phyloP scores from a whole-genome alignment of 2,329 filamentous ascomycete genomes.

The Fusarium decemcellulare region DNA sequence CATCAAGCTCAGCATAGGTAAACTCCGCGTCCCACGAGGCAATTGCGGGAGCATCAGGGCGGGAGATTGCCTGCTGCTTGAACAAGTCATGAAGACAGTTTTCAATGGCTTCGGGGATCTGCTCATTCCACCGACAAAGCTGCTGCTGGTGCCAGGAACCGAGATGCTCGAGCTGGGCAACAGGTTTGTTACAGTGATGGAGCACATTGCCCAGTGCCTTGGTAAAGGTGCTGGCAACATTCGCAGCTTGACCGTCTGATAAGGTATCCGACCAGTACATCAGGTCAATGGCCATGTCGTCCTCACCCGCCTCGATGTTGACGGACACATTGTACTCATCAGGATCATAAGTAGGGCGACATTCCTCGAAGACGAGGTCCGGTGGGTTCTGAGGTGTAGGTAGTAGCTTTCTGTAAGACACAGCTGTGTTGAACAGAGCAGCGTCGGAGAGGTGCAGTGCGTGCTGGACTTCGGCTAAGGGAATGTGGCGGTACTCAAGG shows the following conservation, averaged over 20 bases:
- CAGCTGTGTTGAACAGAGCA: slow-evolving; percentile 42
- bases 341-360: slow-evolving; percentile 41
- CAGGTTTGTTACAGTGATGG: slow-evolving; percentile 6
- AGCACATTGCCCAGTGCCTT: slow-evolving; percentile 39
- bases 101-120: slow-evolving; percentile 19
- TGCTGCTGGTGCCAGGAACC: slow-evolving; percentile 1
- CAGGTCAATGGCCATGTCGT: slow-evolving; percentile 38
- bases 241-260: slow-evolving; percentile 34
- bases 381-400: slow-evolving; percentile 8
- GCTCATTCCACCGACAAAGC: slow-evolving; percentile 27
- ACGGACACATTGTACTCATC: slow-evolving; percentile 42
- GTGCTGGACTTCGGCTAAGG: slow-evolving; percentile 40
- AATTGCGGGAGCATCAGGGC: slow-evolving; percentile 24
- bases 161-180: slow-evolving; percentile 30
- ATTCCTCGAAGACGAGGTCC: slow-evolving; percentile 39
- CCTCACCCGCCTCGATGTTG: slow-evolving; percentile 39
- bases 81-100: slow-evolving; percentile 33
- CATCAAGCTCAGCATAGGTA: slow-evolving; percentile 38
- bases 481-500: slow-evolving; percentile 28
- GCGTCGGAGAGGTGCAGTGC: slow-evolving; percentile 37
- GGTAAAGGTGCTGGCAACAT: slow-evolving; percentile 36
- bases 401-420: slow-evolving; percentile 43
- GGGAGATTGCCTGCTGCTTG: background rate
- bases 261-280: slow-evolving; percentile 43
- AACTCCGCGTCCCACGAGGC: slow-evolving; percentile 35